These are phyloP conservation scores for Wakefieldia striispora DNA, from an alignment of 768 basidiomycete species.

Conservation along the genomic window DNA sequence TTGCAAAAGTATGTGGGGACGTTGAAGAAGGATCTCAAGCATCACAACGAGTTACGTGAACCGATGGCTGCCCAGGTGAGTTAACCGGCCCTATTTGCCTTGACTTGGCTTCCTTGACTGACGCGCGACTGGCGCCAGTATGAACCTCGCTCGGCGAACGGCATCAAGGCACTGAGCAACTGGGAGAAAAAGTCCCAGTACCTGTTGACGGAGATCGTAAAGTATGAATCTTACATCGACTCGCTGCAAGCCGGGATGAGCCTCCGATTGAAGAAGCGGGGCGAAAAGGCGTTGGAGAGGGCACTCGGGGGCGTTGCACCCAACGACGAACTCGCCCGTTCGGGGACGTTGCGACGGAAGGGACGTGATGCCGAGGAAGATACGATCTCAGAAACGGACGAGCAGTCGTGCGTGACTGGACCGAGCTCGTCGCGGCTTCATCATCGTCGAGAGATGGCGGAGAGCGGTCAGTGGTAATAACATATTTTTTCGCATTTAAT, in stretches of 20 bases:
- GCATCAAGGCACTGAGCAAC: conserved; percentile 76
- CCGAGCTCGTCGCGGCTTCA: conserved; percentile 24
- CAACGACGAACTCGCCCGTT: conserved; percentile 30
- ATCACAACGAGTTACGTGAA: conserved; percentile 79
- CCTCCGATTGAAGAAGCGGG: conserved; percentile 83
- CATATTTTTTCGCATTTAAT: conserved; percentile 23
- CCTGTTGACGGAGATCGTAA: conserved; percentile 87
- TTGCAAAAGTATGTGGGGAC: conserved; percentile 75
- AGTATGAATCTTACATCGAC: conserved; percentile 94
- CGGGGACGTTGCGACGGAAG: conserved; percentile 38
- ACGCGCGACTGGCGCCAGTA: conserved; percentile 56
- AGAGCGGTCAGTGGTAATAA: conserved; percentile 29
- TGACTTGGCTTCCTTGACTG: conserved; percentile 1
- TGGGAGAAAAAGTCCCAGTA: conserved; percentile 94
- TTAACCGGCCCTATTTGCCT: background rate
- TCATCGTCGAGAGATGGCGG: conserved; percentile 46
- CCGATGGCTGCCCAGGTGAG: conserved; percentile 79
- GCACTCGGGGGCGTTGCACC: conserved; percentile 42
- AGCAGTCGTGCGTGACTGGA: conserved; percentile 30
- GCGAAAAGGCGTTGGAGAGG: conserved; percentile 76
- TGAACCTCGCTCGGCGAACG: conserved; percentile 69
- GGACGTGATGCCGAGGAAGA: conserved; percentile 41
- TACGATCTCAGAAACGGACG: conserved; percentile 49
- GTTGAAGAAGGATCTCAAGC: conserved; percentile 75
- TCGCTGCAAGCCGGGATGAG: conserved; percentile 82